Evolutionary conservation across 108 stramenopile species (phyloP).

Genomic region (Hondaea fermentalgiana): DNA sequence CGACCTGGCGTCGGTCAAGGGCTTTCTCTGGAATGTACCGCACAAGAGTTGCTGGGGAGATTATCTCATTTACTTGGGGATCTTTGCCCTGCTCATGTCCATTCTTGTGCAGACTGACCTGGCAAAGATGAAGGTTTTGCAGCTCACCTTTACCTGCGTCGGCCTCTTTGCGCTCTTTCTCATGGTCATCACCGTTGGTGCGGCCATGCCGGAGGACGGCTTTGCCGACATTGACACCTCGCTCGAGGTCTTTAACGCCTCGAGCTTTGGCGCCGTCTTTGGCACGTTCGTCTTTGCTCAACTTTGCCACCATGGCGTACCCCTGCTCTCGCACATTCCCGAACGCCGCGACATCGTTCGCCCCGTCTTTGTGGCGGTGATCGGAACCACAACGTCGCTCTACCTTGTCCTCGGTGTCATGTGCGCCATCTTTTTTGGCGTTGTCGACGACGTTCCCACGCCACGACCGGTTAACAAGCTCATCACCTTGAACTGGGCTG

Average conservation of each 20-base stretch:
- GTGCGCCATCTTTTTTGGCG: slow-evolving; percentile 15
- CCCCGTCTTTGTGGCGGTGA: not conserved
- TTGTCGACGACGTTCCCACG: not conserved
- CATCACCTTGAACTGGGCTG: slow-evolving; percentile 6
- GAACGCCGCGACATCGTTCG: not conserved
- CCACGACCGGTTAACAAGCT: not conserved
- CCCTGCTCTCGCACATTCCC: not conserved
- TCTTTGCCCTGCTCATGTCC: not conserved
- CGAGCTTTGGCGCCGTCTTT: slow-evolving; percentile 15
- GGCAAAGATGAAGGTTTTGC: not conserved
- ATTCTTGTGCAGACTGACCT: not conserved
- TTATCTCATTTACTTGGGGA: not conserved
- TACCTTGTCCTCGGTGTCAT: not conserved
- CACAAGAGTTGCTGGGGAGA: not conserved
- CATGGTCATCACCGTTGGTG: not conserved
- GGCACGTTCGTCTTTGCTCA: slow-evolving; percentile 9
- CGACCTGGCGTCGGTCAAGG: not conserved
- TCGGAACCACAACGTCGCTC: not conserved
- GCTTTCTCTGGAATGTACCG: not conserved
- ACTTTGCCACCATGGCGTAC: not conserved
- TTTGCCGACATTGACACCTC: not conserved
- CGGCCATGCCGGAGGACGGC: not conserved
- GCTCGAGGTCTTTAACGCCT: not conserved
- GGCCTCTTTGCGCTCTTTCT: not conserved
- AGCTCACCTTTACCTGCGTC: not conserved